Conservation (phyloP, 2,329 filamentous ascomycete genomes). For the Colletotrichum aenigma region DNA sequence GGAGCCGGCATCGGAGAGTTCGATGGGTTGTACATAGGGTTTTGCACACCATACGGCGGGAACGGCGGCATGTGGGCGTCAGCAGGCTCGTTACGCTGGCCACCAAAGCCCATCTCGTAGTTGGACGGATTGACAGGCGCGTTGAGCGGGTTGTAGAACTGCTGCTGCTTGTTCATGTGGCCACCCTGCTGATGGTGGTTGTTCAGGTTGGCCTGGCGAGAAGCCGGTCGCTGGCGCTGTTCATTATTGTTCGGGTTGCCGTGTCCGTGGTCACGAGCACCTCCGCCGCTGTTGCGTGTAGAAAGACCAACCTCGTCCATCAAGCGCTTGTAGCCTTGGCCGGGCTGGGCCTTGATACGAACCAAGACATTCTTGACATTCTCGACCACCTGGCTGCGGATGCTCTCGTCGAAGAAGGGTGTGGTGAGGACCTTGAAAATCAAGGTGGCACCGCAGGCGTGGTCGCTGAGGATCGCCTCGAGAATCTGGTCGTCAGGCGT, state of each 20-base stretch:
- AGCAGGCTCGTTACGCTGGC: constrained; percentile 56
- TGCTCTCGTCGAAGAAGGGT: constrained; percentile 93
- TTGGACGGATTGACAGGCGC: constrained; percentile 40
- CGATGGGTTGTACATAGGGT: constrained; percentile 54
- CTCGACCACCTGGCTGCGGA: constrained; percentile 86
- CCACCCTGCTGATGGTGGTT: constrained; percentile 45
- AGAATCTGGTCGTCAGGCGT: constrained; percentile 84
- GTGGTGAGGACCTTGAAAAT: constrained; percentile 99
- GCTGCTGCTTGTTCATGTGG: constrained; percentile 46
- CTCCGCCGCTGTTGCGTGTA: constrained; percentile 55
- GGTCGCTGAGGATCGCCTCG: constrained; percentile 89
- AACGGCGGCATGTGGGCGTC: constrained; percentile 57
- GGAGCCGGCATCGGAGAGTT: constrained; percentile 50
- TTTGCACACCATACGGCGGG: constrained; percentile 54
- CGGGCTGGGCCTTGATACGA: constrained; percentile 89
- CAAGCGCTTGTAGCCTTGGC: constrained; percentile 95
- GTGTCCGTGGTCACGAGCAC: constrained; percentile 46
- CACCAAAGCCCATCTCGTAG: constrained; percentile 57
- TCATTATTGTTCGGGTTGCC: constrained; percentile 34
- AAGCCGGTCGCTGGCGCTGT: constrained; percentile 60
- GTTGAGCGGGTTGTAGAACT: constrained; percentile 57
- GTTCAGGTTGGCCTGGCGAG: constrained; percentile 56
- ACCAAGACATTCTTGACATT: constrained; percentile 89
- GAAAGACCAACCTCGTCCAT: constrained; percentile 99
- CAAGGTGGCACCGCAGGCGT: constrained; percentile 88